Evolutionary conservation across 129 eudicot species (phyloP).

Genomic region (Chrysanthemum makinoi): DNA sequence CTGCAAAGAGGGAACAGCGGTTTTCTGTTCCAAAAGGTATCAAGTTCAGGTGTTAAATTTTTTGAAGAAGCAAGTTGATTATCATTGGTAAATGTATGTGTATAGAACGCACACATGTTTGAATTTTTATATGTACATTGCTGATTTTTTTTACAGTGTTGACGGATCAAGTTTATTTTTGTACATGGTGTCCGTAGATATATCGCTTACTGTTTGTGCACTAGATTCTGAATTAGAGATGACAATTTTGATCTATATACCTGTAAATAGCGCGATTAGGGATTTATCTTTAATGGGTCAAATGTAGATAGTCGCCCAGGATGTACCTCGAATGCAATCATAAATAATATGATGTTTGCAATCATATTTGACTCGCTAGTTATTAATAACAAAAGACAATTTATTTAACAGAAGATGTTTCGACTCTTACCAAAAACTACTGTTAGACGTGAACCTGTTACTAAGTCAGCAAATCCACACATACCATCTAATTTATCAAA

Average conservation of each 20-base stretch:
- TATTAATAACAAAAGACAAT: too few species aligned
- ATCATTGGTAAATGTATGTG: constrained; percentile 9
- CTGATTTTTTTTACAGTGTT: background rate
- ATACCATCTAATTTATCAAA: too few species aligned
- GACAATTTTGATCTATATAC: background rate
- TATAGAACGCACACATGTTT: background rate
- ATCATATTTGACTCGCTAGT: too few species aligned
- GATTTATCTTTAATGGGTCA: background rate
- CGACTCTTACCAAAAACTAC: too few species aligned
- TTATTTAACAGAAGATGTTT: too few species aligned
- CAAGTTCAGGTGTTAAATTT: background rate
- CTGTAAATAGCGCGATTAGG: background rate
- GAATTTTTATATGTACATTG: background rate
- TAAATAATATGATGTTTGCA: too few species aligned
- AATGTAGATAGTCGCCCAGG: too few species aligned
- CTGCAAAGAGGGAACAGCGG: constrained; percentile 59
- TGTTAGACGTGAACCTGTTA: too few species aligned
- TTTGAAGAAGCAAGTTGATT: constrained; percentile 11
- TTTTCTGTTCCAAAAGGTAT: constrained; percentile 74
- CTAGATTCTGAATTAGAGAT: background rate
- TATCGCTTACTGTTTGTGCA: background rate
- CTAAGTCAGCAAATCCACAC: too few species aligned
- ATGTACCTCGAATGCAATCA: too few species aligned
- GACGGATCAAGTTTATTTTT: constrained; percentile 6
- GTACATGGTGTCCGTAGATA: constrained; percentile 6